Evolutionary conservation across 192 early-diverging fungal species (phyloP).

Genomic region (Thamnidium elegans): DNA sequence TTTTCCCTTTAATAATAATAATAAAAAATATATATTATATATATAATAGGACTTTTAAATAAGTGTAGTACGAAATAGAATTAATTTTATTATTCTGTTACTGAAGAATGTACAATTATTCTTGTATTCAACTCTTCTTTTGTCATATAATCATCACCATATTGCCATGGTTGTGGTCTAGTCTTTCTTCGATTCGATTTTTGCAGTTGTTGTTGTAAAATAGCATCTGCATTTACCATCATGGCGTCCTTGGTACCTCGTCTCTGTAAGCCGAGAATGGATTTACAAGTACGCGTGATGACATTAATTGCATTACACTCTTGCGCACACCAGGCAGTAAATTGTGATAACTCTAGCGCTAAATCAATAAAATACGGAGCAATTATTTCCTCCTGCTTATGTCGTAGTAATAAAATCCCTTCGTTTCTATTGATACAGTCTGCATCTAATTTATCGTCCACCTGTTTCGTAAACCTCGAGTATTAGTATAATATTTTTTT

Average conservation of each 20-base stretch:
- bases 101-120: no score
- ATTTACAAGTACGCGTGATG: not conserved
- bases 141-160: not conserved
- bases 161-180: conserved; percentile 3
- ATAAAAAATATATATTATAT: no score
- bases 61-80: no score
- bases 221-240: not conserved
- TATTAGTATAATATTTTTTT: no score
- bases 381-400: conserved; percentile 18
- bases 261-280: not conserved
- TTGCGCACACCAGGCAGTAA: conserved; percentile 1
- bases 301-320: not conserved
- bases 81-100: no score
- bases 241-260: not conserved
- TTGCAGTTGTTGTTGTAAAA: no score
- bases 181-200: not conserved
- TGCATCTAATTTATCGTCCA: not conserved
- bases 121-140: no score
- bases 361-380: conserved; percentile 29
- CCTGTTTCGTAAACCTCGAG: not conserved
- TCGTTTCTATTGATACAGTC: not conserved
- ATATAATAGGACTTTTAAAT: no score
- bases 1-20: not conserved
- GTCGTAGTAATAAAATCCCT: not conserved
- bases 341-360: conserved; percentile 23